phyloP scores from a whole-genome alignment of 495 filamentous ascomycete species.

The Neurospora sublineolata region DNA sequence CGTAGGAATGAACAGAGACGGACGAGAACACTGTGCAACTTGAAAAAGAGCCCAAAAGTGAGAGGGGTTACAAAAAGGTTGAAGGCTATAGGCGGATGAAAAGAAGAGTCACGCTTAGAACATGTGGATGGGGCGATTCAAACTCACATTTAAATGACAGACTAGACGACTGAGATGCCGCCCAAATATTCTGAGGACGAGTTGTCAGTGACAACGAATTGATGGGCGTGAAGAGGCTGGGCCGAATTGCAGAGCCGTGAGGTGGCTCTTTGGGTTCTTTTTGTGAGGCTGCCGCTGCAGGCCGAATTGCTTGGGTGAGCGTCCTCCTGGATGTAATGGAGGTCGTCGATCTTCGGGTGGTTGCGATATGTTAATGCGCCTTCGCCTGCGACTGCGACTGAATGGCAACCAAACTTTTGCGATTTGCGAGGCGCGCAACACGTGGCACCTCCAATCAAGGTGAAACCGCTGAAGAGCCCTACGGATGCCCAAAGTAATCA shows the following conservation, averaged over 20 bases:
- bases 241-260: background rate
- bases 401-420: background rate
- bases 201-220: background rate
- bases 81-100: background rate
- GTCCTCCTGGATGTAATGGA: background rate
- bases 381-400: background rate
- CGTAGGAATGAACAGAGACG: background rate
- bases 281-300: background rate
- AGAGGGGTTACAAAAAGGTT: background rate
- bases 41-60: background rate
- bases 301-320: background rate
- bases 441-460: background rate
- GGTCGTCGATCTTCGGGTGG: background rate
- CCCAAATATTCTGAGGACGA: background rate
- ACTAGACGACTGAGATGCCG: background rate
- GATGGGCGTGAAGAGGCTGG: background rate
- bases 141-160: background rate
- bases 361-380: background rate
- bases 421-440: background rate
- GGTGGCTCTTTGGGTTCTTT: background rate
- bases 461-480: background rate
- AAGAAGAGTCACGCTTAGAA: background rate
- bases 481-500: background rate
- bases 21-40: background rate
- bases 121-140: background rate